Conservation (phyloP, 2,329 filamentous ascomycete genomes). For the Fusarium equiseti region DNA sequence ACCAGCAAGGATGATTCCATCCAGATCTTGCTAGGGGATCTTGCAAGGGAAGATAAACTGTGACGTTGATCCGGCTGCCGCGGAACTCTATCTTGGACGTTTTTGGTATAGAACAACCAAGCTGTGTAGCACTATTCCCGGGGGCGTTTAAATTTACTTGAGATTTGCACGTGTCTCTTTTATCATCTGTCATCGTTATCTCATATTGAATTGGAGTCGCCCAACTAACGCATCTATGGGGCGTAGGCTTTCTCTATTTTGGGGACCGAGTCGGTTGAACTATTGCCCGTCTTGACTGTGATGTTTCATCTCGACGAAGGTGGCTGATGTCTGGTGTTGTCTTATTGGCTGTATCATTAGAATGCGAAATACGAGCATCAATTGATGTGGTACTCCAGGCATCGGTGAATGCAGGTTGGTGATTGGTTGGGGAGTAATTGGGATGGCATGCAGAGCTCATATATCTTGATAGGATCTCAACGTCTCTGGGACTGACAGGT, state of each 20-base stretch:
- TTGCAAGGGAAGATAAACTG: too few species aligned
- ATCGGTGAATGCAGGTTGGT: not conserved
- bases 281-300: not conserved
- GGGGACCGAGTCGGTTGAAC: not conserved
- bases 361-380: conserved; percentile 35
- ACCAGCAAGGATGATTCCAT: not conserved
- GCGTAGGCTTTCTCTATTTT: too few species aligned
- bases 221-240: too few species aligned
- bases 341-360: conserved; percentile 11
- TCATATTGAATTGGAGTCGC: not conserved
- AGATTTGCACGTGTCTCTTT: not conserved
- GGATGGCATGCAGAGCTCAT: not conserved
- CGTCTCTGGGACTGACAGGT: rapidly evolving
- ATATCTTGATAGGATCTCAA: not conserved
- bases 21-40: not conserved
- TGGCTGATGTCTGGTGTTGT: conserved; percentile 4
- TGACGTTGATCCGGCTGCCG: not conserved
- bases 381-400: conserved; percentile 13
- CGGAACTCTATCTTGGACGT: not conserved
- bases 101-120: not conserved
- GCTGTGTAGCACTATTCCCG: not conserved
- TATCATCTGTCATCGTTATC: not conserved
- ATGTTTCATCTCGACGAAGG: conserved; percentile 5
- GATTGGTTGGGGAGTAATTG: not conserved
- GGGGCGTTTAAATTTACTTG: not conserved